Evolutionary conservation across 2,329 filamentous ascomycete genomes (phyloP), one percentile per base, ranked within the genome.

Genomic region (Pyrenophora seminiperda): DNA sequence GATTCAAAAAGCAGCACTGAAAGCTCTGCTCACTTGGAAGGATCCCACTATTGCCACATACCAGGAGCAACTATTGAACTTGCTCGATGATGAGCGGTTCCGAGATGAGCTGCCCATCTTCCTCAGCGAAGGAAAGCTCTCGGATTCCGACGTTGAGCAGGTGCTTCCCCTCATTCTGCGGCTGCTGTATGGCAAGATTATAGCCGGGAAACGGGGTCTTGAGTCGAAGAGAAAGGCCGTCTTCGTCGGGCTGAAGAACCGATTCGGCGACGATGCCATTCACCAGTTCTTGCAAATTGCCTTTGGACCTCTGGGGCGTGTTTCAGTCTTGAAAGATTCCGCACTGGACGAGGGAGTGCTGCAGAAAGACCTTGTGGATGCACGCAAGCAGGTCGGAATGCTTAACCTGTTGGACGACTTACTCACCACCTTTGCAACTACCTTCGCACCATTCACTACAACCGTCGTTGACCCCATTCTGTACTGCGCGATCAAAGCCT

Each of bases 41-140:
- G 83, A 89, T 50, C 81, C 87, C 2, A 85, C 82, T 7, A 79
- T 99, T 41, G 82, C 81, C 52, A 81, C 86, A 0, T 96, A 97
- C 66, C 85, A 91, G 63, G 91, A 97, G 61, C 90, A 92, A 61
- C 75, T 99, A 18, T 82, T 91, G 54, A 92, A 91, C 62, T 79
- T 99, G 2, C 82, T 97, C 7, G 94, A 99, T 59, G 94, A 97
- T 56, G 86, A 89, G 18, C 84, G 90, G 40, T 96, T 97, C 75
- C 90, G 91, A 66, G 94, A 97, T 65, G 93, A 97, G 69, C 81
- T 99, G n/a, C 88, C 91, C 0, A 85, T 94, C 4, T 88, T 99
- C 58, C 82, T 99, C 77, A 84, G 31, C 78, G 83, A 53, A 85
- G 85, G 49, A 75, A 86, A 65, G 46, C 88, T 97, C 58, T 85